Evolutionary conservation across 2,329 filamentous ascomycete genomes (phyloP), one percentile per base, ranked within the genome.

Genomic region (Penicillium sp.): DNA sequence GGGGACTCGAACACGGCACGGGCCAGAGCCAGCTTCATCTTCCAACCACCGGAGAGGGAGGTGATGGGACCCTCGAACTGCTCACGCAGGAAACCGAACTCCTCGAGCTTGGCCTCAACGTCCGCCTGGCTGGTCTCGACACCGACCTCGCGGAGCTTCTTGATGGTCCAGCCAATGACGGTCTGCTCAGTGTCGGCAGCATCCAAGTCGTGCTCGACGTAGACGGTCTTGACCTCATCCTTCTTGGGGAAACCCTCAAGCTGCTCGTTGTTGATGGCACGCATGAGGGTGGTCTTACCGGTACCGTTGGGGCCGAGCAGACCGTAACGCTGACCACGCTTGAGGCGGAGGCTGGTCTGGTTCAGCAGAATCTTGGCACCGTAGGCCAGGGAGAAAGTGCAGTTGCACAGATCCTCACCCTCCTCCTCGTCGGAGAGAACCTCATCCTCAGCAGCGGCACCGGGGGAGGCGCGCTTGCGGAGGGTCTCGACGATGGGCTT

Each of bases 161-260:
- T 96, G 81, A 90, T 81, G 68, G 93, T 97, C 93, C 93, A 98
- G 72, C 85, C 88, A 66, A 97, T 91, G 71, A 94, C 93, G 57
- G 90, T 96, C 82, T 94, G 88, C 77, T 98, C 91, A 65, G 91
- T 97, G 70, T 98, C 91, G 60, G 84, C 93, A 61, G 93, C 86
- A 74, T 97, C 93, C 59, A 98, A 80, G 75, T 98, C 93, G 87
- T 98, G 93, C 86, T 98, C 93, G 66, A 98, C 91, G 82, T 97
- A 98, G 71, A 96, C 91, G 57, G 93, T 98, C 87, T 97, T 97
- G 80, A 98, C 93, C 72, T 98, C 93, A 71, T 76, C 84, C 83
- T 97, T 93, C 85, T 96, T 97, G 71, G 93, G 93, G 85, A 98
- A 98, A 71, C 93, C 93, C 79, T 98, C 93, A 55, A 98, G 91